A percentile compares a stretch with the other conserved stretches of the same genome.
These are phyloP conservation scores for Rhodamnia argentea DNA, from an alignment of 345 rosid species.

Conservation along the genomic window DNA sequence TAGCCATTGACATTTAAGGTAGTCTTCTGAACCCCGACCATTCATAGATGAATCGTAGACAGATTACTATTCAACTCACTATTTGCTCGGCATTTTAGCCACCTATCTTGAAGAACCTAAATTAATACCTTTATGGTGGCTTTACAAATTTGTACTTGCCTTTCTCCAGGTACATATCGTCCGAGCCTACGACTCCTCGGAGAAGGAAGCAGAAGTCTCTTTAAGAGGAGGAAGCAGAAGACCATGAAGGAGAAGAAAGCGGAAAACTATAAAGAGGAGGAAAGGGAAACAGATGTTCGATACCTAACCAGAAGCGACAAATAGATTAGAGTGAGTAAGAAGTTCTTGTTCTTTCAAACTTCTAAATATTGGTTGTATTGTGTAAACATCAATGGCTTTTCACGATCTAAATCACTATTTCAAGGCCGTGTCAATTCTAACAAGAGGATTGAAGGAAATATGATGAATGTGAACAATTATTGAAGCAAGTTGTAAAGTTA, in stretches of 20 bases:
- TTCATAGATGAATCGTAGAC: neutral
- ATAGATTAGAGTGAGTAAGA: conserved; percentile 24
- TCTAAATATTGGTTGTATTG: neutral
- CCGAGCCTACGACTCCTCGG: conserved; percentile 21
- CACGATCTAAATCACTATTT: neutral
- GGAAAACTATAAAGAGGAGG: neutral
- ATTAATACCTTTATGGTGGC: neutral
- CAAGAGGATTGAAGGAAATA: neutral
- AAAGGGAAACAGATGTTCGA: conserved; percentile 3
- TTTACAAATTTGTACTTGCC: neutral
- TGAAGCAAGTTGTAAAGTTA: neutral
- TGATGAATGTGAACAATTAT: neutral
- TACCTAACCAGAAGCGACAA: conserved; percentile 10
- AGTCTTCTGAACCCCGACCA: neutral
- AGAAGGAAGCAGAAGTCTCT: neutral
- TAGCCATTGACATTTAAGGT: conserved; percentile 24
- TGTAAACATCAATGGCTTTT: neutral
- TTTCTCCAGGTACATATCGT: conserved; percentile 22
- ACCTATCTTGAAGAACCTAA: neutral
- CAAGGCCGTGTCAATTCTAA: too few species aligned
- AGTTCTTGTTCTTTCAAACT: neutral
- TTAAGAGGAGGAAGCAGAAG: neutral
- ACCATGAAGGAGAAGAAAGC: neutral
- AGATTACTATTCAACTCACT: neutral
- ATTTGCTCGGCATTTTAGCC: neutral